phyloP scores from a whole-genome alignment of 1,139 yeast species.

The Suhomyces taliae region DNA sequence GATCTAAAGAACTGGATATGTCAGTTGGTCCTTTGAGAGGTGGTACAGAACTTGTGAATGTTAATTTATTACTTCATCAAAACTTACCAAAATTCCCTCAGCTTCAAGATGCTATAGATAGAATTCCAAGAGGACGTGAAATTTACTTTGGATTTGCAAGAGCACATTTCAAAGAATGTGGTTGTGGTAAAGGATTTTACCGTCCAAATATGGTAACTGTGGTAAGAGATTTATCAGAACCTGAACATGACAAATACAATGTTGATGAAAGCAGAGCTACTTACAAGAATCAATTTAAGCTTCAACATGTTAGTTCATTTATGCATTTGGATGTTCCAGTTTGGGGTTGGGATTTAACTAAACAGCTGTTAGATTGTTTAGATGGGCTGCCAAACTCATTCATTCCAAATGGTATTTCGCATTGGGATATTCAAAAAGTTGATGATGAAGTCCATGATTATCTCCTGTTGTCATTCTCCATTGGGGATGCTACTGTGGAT shows the following conservation, averaged over 20 bases:
- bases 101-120: constrained; percentile 35
- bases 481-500: constrained; percentile 16
- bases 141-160: constrained; percentile 20
- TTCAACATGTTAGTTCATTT: constrained; percentile 7
- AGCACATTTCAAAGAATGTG: constrained; percentile 19
- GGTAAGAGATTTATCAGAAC: constrained; percentile 8
- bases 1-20: not conserved
- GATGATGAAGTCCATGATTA: constrained; percentile 12
- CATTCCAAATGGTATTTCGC: constrained; percentile 40
- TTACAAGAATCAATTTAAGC: constrained; percentile 4
- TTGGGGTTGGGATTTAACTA: constrained; percentile 9
- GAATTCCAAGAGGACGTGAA: constrained; percentile 11
- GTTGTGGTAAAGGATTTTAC: constrained; percentile 18
- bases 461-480: constrained; percentile 14
- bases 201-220: constrained; percentile 20
- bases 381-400: constrained; percentile 25
- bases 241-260: constrained; percentile 2
- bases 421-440: constrained; percentile 21
- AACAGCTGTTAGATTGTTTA: constrained; percentile 4
- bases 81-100: constrained; percentile 3
- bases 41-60: constrained; percentile 24
- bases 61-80: constrained; percentile 15
- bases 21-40: constrained; percentile 26
- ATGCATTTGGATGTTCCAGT: constrained; percentile 8
- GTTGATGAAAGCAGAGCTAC: constrained; percentile 2